These are phyloP conservation scores for Phytophthora melonis DNA, from an alignment of 352 stramenopile genomes.

Conservation along the genomic window DNA sequence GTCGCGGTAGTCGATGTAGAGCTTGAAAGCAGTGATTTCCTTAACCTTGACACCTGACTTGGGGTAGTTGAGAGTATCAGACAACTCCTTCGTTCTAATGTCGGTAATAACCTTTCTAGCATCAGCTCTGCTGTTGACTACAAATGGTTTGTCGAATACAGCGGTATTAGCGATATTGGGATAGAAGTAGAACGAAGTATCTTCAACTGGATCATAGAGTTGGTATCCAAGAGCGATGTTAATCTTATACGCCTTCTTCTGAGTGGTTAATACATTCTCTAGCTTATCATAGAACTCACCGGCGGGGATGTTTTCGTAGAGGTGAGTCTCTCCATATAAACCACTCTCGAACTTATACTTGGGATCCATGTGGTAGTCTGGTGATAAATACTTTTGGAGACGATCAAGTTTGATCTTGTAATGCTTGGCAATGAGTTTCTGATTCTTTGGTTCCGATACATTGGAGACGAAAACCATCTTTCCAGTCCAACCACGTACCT, in stretches of 20 bases:
- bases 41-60: conserved; percentile 9
- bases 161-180: conserved; percentile 3
- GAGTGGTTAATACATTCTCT: conserved; percentile 5
- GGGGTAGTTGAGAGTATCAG: conserved; percentile 6
- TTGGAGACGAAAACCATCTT: too few species aligned
- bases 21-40: conserved; percentile 15
- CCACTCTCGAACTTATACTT: too few species aligned
- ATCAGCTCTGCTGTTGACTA: conserved; percentile 14
- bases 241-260: neutral
- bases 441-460: too few species aligned
- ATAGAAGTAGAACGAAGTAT: conserved; percentile 10
- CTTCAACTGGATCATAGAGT: conserved; percentile 4
- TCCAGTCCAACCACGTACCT: too few species aligned
- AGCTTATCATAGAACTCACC: conserved; percentile 22
- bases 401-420: too few species aligned
- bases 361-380: too few species aligned
- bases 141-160: conserved; percentile 20
- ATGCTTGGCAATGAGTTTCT: too few species aligned
- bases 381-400: too few species aligned
- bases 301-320: conserved; percentile 17
- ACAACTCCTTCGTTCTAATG: conserved; percentile 15
- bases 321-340: neutral
- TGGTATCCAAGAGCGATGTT: too few species aligned
- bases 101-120: conserved; percentile 2
- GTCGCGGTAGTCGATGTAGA: conserved; percentile 7